Evolutionary conservation across 441 rosid genomes (phyloP).

Genomic region (Pelargonium myrrhifolium): DNA sequence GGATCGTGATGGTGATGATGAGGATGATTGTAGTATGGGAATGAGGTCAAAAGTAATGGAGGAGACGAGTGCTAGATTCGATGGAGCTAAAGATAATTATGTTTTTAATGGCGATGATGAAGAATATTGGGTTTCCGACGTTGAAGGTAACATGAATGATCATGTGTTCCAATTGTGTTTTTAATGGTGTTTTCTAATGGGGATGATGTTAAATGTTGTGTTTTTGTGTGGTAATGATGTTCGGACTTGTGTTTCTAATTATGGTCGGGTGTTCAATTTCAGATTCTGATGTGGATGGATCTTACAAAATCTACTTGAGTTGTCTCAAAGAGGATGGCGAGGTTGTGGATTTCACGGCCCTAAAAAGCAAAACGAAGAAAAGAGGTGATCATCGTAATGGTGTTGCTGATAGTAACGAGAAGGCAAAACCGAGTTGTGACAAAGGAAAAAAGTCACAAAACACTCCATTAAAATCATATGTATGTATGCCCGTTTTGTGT

Average conservation of each 20-base stretch:
- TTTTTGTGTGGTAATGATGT: neutral
- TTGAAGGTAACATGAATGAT: neutral
- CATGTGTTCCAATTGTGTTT: neutral
- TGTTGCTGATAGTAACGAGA: neutral
- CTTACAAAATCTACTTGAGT: conserved; percentile 1
- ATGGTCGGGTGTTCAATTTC: neutral
- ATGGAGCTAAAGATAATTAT: neutral
- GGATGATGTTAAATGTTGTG: neutral
- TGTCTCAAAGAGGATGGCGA: neutral
- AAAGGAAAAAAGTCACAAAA: neutral
- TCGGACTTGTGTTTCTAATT: too few species aligned
- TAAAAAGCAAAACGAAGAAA: neutral
- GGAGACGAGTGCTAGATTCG: neutral
- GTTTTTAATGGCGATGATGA: neutral
- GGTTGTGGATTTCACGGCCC: neutral
- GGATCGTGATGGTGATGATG: too few species aligned
- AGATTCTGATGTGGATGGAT: neutral
- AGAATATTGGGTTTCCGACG: neutral
- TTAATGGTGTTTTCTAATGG: neutral
- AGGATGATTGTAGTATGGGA: neutral
- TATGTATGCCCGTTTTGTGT: neutral
- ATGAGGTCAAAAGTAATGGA: neutral
- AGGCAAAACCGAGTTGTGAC: neutral
- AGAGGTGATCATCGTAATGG: too few species aligned
- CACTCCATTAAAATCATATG: neutral